phyloP scores from a whole-genome alignment of 2,329 filamentous ascomycete genomes.

The Cladosporium halotolerans region DNA sequence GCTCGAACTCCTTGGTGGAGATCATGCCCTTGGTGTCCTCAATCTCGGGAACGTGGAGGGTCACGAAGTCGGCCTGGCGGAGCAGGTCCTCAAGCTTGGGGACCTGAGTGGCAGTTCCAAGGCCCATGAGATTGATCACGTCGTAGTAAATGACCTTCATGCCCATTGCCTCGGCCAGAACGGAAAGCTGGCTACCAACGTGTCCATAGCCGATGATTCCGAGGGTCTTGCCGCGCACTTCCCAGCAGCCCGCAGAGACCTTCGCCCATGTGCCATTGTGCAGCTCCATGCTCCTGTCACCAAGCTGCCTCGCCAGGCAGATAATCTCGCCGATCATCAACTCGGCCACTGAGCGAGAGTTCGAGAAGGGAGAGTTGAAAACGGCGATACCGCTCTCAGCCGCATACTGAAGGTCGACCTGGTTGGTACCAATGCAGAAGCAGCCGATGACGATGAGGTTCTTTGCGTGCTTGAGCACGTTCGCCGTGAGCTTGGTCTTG shows the following conservation, averaged over 20 bases:
- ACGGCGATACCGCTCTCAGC: conserved; percentile 85
- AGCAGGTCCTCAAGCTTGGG: conserved; percentile 70
- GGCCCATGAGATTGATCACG: conserved; percentile 84
- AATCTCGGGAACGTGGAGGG: conserved; percentile 88
- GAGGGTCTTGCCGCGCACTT: conserved; percentile 93
- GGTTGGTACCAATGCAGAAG: conserved; percentile 98
- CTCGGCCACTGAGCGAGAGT: conserved; percentile 94
- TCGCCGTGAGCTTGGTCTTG: conserved; percentile 88
- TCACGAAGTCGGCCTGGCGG: conserved; percentile 79
- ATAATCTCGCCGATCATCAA: conserved; percentile 94
- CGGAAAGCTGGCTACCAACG: conserved; percentile 91
- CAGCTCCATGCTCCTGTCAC: conserved; percentile 89
- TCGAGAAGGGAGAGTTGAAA: conserved; percentile 98
- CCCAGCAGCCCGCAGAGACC: conserved; percentile 94
- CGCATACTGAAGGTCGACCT: conserved; percentile 80
- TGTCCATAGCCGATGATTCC: conserved; percentile 97
- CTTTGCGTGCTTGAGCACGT: conserved; percentile 80
- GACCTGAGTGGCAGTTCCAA: conserved; percentile 83
- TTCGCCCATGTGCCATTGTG: conserved; percentile 97
- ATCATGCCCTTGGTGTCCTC: conserved; percentile 93
- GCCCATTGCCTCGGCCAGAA: conserved; percentile 93
- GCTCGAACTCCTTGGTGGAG: conserved; percentile 65
- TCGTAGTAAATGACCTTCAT: conserved; percentile 99
- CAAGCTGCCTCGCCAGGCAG: conserved; percentile 79
- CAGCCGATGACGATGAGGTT: conserved; percentile 94